phyloP scores from a whole-genome alignment of 2,329 filamentous ascomycete genomes.

The Claviceps fusiformis region DNA sequence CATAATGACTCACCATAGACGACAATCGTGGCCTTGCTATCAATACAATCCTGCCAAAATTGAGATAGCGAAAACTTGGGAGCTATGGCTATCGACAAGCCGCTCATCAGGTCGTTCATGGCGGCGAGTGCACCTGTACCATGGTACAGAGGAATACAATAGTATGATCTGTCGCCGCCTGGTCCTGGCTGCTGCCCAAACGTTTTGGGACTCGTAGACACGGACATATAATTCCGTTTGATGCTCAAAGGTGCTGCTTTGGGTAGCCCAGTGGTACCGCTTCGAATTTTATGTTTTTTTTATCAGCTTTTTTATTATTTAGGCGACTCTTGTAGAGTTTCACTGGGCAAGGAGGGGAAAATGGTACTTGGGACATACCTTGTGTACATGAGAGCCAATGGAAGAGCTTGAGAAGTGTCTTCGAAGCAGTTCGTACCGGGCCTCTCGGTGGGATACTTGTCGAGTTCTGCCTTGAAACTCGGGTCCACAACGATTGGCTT shows the following conservation, averaged over 20 bases:
- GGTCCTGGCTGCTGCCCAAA: conserved; percentile 1
- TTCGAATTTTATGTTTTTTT: not conserved
- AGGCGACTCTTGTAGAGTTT: not conserved
- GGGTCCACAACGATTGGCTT: not conserved
- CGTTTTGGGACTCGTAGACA: not conserved
- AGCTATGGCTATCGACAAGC: conserved; percentile 2
- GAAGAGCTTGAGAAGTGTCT: not conserved
- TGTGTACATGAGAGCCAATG: conserved; percentile 3
- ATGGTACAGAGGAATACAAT: conserved; percentile 5
- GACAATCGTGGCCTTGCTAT: conserved; percentile 5
- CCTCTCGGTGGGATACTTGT: not conserved
- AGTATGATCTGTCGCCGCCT: conserved; percentile 2
- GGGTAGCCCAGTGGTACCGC: conserved; percentile 6
- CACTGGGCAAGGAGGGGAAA: not conserved
- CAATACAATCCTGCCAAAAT: conserved; percentile 6
- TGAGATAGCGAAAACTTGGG: conserved; percentile 5
- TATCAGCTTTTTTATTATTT: too few species aligned
- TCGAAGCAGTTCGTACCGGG: conserved; percentile 4
- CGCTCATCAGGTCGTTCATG: conserved; percentile 4
- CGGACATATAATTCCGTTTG: not conserved
- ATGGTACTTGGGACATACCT: not conserved
- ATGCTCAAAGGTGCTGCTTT: not conserved
- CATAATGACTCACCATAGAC: conserved; percentile 3
- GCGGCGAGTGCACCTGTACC: conserved; percentile 3
- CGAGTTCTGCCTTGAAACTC: not conserved